Conservation (phyloP, 2,329 filamentous ascomycete genomes). For the Ophiocordyceps sinensis region DNA sequence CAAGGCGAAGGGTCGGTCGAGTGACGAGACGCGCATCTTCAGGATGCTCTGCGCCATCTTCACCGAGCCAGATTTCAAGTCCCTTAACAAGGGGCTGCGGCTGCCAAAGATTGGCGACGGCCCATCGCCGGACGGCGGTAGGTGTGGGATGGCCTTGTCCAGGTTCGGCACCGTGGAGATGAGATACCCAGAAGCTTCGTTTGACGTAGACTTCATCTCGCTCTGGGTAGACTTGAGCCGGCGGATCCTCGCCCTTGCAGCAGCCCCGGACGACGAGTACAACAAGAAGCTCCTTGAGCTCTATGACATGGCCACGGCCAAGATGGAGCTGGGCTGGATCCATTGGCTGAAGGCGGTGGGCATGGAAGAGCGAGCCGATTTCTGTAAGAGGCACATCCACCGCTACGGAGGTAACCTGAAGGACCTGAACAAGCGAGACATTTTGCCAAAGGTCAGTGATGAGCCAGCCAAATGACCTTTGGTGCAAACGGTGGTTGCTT, state of each 20-base stretch:
- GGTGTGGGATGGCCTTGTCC: constrained; percentile 11
- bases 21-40: neutral
- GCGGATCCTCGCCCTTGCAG: constrained; percentile 9
- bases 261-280: constrained; percentile 6
- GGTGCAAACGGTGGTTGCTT: no score
- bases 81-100: neutral
- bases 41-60: neutral
- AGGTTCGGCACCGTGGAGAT: constrained; percentile 13
- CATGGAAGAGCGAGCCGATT: constrained; percentile 2
- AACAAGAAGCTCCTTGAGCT: constrained; percentile 6
- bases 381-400: constrained; percentile 6
- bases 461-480: no score
- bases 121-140: constrained; percentile 1
- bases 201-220: constrained; percentile 11
- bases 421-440: constrained; percentile 9
- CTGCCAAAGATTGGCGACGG: neutral
- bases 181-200: constrained; percentile 13
- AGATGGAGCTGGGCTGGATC: constrained; percentile 7
- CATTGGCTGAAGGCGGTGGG: constrained; percentile 8
- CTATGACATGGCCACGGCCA: constrained; percentile 10
- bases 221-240: constrained; percentile 11
- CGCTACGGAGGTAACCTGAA: constrained; percentile 6
- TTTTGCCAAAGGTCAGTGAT: constrained; percentile 3
- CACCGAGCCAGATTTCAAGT: neutral
- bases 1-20: neutral